A percentile compares a stretch with the other conserved stretches of the same genome.
These are phyloP conservation scores for Hanseniaspora occidentalis DNA, from an alignment of 805 yeast genomes.

Conservation along the genomic window DNA sequence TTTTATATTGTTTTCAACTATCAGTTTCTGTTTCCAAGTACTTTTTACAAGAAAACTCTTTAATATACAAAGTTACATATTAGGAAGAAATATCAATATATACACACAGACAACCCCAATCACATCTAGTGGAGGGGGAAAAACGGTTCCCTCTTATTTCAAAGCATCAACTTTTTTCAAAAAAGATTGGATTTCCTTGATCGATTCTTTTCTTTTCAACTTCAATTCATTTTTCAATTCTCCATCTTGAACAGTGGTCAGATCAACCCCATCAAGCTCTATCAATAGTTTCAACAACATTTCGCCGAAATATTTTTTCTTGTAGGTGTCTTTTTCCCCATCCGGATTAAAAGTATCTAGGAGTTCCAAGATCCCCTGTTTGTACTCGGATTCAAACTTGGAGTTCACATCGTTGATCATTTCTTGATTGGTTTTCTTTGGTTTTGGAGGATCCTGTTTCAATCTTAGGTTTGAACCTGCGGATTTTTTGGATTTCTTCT, in stretches of 20 bases:
- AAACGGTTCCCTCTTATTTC: not conserved
- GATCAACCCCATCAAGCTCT: constrained; percentile 53
- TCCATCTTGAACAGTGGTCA: constrained; percentile 24
- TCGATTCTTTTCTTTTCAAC: constrained; percentile 43
- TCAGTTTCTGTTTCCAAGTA: too few species aligned
- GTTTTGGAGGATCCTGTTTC: constrained; percentile 2
- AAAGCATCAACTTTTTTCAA: constrained; percentile 40
- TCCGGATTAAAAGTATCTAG: constrained; percentile 12
- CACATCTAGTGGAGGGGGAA: too few species aligned
- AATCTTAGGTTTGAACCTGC: constrained; percentile 5
- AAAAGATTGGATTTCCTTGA: constrained; percentile 47
- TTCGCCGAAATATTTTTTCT: constrained; percentile 51
- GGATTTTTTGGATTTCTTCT: constrained; percentile 5
- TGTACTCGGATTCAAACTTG: constrained; percentile 18
- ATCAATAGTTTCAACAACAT: constrained; percentile 52
- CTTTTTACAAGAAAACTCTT: too few species aligned
- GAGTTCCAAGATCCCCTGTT: constrained; percentile 13
- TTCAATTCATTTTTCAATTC: constrained; percentile 38
- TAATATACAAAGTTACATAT: too few species aligned
- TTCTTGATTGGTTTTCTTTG: constrained; percentile 14
- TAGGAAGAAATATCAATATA: too few species aligned
- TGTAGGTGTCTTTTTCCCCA: constrained; percentile 27
- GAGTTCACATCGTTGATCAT: constrained; percentile 16
- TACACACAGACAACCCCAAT: too few species aligned
- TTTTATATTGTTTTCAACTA: too few species aligned